Base-by-base conservation (phyloP, 768 basidiomycete species). In the Leccinum arenicola region DNA sequence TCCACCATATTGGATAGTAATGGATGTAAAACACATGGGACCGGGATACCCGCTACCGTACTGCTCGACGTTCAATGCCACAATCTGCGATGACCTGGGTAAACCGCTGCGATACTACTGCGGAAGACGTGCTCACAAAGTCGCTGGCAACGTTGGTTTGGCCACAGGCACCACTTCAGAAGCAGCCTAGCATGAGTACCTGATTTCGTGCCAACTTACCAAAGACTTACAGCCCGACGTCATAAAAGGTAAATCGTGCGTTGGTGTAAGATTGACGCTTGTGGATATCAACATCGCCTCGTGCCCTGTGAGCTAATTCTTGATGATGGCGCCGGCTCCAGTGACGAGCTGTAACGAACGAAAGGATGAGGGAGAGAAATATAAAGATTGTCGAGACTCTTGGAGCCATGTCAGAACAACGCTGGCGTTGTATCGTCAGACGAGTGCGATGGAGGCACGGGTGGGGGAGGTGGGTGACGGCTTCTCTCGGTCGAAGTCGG, bases 1-100 rank as follows among this genome's bases (percentile, higher is more conserved):
- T 58, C 89, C 89, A 38, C 77, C 76, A 66, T 78, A 84, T 5
- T 76, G 74, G 73, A 93, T 85, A 10, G 80, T 81, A 63, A 93
- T 86, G 19, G 62, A 65, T 67, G 82, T 74, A 68, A 81, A 81
- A 72, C 91, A 93, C 40, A 84, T 54, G 21, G 84, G 83, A 2
- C 87, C 84, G 6, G 89, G 88, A 70, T 84, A 88, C 6, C 81
- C 80, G 43, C 59, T 59, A 14, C 87, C 86, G 64, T 74, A 89
- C 75, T 87, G 80, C 68, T 79, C 66, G 55, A 59, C 68, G 67
- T 80, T 84, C 38, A 84, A 58, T 1, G 84, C 84, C 21, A 85
- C 84, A 57, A 84, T 82, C 83, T 84, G 57, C 29, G 52, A 51
- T 27, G 8, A 45, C 36, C 50, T 10, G 35, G 17, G 25, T 62